These are phyloP conservation scores for Metschnikowia baotianmanensis DNA, from an alignment of 805 yeast genomes.

Conservation along the genomic window DNA sequence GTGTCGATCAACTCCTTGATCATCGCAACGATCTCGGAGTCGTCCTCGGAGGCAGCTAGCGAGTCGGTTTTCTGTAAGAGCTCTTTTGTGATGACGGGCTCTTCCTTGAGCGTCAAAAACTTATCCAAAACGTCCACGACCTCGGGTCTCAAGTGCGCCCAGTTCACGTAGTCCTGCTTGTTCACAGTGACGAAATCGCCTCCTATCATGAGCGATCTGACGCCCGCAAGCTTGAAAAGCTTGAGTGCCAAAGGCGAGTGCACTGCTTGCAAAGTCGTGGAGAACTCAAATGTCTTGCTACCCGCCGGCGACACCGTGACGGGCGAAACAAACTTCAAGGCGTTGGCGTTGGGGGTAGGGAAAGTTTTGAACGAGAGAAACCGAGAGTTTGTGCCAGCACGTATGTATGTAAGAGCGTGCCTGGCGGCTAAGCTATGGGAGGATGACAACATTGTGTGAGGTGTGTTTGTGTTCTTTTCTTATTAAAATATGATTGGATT, in stretches of 20 bases:
- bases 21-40: constrained; percentile 74
- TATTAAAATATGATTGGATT: too few relatives aligned
- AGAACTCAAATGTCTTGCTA: constrained; percentile 50
- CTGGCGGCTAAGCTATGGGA: constrained; percentile 7
- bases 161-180: constrained; percentile 57
- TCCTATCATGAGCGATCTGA: constrained; percentile 72
- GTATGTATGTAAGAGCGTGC: constrained; percentile 4
- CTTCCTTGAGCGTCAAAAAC: constrained; percentile 38
- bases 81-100: constrained; percentile 42
- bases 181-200: constrained; percentile 71
- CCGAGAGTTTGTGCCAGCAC: constrained; percentile 15
- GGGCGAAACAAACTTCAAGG: constrained; percentile 60
- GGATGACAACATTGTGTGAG: constrained; percentile 3
- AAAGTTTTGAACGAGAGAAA: constrained; percentile 42
- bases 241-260: constrained; percentile 64
- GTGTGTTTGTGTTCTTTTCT: too few relatives aligned
- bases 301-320: constrained; percentile 48
- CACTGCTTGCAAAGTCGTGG: constrained; percentile 50
- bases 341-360: constrained; percentile 74
- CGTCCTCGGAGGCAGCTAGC: constrained; percentile 50
- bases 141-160: constrained; percentile 57
- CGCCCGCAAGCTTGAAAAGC: constrained; percentile 59
- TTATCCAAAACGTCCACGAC: constrained; percentile 61
- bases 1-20: constrained; percentile 91
- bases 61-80: constrained; percentile 38